Base-by-base conservation (phyloP, 768 basidiomycete genomes). In the Antrodiella citrinella region DNA sequence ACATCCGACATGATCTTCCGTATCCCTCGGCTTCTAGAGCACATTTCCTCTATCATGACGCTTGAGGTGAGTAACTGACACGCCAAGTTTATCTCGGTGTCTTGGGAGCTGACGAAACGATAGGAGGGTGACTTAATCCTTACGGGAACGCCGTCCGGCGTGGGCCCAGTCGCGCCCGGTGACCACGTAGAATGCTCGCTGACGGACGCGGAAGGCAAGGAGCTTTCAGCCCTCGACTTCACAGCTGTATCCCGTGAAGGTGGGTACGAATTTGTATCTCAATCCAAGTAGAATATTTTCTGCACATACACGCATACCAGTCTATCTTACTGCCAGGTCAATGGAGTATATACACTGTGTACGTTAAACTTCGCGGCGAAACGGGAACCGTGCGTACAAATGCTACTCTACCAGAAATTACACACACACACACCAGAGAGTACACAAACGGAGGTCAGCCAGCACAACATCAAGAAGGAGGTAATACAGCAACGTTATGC, bases 31-130 rank as follows among this genome's bases (percentile, higher is more conserved):
- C 74, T 98, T 45, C 86, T 98, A 55, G 81, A 87, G 55, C 93
- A 95, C 61, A 76, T 95, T 49, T 95, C 93, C 2, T 88, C 91
- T 3, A 94, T 99, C 67, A 96, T 98, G 93, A 84, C 86, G 0
- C 76, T 99, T n/a, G 92, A 96, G 76, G 93, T 87, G 13, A 44
- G 61, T 46, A 15, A 4, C 7, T 7, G 30, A 5, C 7, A 9
- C n/a, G 41, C 41, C 21, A 43, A 43, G 41, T 43, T 39, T 24
- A 45, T n/a, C 47, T 15, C 20, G 2, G 42, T 10, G 20, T 3
- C 26, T 18, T 5, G 2, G 18, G 12, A 26, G 19, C 48, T 39
- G 9, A 48, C 21, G 24, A 26, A 4, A 45, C 41, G 39, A 15
- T 64, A 94, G 89, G 91, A 93, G 66, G 91, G 91, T 11, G 93